Conservation (phyloP, 352 stramenopile genomes). For the Elongisporangium senticosum region DNA sequence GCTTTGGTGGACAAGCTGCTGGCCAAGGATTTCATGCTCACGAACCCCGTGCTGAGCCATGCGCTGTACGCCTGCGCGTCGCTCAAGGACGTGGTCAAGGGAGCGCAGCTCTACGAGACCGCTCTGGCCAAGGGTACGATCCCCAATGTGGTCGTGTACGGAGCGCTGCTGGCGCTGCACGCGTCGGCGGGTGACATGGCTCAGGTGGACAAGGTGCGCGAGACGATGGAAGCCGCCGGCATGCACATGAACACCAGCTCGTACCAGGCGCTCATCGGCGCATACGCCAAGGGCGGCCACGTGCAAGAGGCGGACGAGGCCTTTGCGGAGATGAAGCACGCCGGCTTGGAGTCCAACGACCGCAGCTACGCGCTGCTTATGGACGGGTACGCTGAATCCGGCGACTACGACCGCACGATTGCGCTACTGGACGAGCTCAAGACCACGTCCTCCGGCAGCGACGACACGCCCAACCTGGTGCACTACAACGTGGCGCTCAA, state of each 20-base stretch:
- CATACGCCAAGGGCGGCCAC: constrained; percentile 53
- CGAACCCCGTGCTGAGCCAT: constrained; percentile 50
- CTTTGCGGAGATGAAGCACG: constrained; percentile 51
- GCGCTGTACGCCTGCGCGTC: constrained; percentile 55
- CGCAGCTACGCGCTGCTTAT: constrained; percentile 77
- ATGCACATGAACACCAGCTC: constrained; percentile 65
- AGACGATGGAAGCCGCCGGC: constrained; percentile 46
- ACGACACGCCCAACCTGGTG: constrained; percentile 38
- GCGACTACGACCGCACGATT: constrained; percentile 48
- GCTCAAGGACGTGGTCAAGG: constrained; percentile 40
- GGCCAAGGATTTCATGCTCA: constrained; percentile 56
- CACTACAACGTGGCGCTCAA: constrained; percentile 84
- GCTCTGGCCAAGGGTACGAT: constrained; percentile 53
- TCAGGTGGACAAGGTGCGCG: constrained; percentile 40
- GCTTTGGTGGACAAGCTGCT: constrained; percentile 46
- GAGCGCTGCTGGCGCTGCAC: constrained; percentile 48
- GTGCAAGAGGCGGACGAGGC: constrained; percentile 43
- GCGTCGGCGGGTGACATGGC: constrained; percentile 36
- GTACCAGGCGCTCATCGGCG: constrained; percentile 67
- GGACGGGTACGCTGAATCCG: constrained; percentile 52
- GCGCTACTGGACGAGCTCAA: constrained; percentile 55
- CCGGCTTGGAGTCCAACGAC: constrained; percentile 40
- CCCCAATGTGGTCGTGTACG: constrained; percentile 61
- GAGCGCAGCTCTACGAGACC: constrained; percentile 53
- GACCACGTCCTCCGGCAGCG: constrained; percentile 5